These are phyloP conservation scores for Picochlorum sp. DNA, from an alignment of 139 green algal genomes.

Conservation along the genomic window DNA sequence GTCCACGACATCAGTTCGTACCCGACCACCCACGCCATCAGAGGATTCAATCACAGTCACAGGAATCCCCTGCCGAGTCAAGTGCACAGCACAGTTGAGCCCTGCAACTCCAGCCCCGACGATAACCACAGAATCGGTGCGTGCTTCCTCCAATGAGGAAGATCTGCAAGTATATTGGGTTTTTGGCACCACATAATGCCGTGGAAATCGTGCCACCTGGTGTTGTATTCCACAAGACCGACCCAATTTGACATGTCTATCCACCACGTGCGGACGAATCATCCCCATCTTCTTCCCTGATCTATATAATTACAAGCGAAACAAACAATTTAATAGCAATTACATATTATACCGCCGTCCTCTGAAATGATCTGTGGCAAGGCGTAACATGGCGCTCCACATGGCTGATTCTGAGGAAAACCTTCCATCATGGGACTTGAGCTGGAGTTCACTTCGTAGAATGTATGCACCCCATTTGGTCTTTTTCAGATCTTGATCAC, in stretches of 20 bases:
- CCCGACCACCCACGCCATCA: conserved; percentile 83
- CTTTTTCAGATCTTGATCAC: neutral
- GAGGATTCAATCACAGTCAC: conserved; percentile 71
- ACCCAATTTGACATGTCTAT: no score
- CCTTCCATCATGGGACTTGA: conserved; percentile 23
- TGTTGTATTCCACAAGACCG: no score
- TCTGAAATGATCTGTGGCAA: conserved; percentile 29
- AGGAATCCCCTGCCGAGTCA: conserved; percentile 33
- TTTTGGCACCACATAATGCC: no score
- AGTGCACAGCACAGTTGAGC: conserved; percentile 27
- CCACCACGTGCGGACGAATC: no score
- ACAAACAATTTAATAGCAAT: neutral
- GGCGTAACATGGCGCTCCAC: conserved; percentile 23
- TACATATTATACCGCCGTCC: conserved; percentile 13
- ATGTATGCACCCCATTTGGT: conserved; percentile 31
- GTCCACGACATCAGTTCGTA: conserved; percentile 84
- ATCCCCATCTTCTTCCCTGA: no score
- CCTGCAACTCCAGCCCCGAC: conserved; percentile 48
- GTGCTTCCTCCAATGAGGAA: neutral
- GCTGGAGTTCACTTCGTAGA: conserved; percentile 21
- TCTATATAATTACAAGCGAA: no score
- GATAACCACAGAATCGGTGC: conserved; percentile 26
- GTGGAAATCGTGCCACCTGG: no score
- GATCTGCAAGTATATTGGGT: no score
- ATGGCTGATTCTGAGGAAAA: conserved; percentile 19